A percentile compares a stretch with the other conserved stretches of the same genome.
Evolutionary conservation across 352 stramenopile genomes (phyloP).

Genomic region (Phytophthora agathidicida): DNA sequence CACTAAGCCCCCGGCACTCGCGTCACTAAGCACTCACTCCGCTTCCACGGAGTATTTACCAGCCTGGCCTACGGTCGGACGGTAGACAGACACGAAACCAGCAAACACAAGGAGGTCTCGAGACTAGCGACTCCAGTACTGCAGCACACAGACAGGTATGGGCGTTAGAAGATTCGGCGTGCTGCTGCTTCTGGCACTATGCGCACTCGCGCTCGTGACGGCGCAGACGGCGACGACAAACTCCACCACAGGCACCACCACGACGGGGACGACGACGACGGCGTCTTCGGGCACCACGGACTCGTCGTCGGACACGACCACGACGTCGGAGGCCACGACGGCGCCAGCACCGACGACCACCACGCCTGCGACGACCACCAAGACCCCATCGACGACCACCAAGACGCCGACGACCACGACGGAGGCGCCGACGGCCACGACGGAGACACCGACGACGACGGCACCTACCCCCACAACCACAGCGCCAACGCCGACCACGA

Average conservation of each 20-base stretch:
- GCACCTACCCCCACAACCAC: conserved; percentile 14
- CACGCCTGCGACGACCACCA: conserved; percentile 22
- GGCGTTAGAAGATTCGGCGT: conserved; percentile 16
- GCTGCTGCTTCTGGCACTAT: conserved; percentile 31
- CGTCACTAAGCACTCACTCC: conserved; percentile 27
- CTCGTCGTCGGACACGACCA: conserved; percentile 27
- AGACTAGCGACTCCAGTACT: conserved; percentile 1
- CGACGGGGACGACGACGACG: conserved; percentile 9
- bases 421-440: conserved; percentile 21
- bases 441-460: conserved; percentile 17
- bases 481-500: conserved; percentile 11
- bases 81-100: not conserved
- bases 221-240: conserved; percentile 26
- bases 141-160: conserved; percentile 17
- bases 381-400: conserved; percentile 23
- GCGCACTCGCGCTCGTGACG: conserved; percentile 21
- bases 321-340: conserved; percentile 17
- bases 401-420: conserved; percentile 19
- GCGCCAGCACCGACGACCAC: conserved; percentile 26
- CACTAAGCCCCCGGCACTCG: conserved; percentile 17
- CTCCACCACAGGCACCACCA: conserved; percentile 9
- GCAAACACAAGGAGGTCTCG: conserved; percentile 10
- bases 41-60: conserved; percentile 26
- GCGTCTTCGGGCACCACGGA: conserved; percentile 17
- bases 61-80: not conserved